These are phyloP conservation scores for Colletotrichum tabaci DNA, from an alignment of 2,329 filamentous ascomycete species.

Conservation along the genomic window DNA sequence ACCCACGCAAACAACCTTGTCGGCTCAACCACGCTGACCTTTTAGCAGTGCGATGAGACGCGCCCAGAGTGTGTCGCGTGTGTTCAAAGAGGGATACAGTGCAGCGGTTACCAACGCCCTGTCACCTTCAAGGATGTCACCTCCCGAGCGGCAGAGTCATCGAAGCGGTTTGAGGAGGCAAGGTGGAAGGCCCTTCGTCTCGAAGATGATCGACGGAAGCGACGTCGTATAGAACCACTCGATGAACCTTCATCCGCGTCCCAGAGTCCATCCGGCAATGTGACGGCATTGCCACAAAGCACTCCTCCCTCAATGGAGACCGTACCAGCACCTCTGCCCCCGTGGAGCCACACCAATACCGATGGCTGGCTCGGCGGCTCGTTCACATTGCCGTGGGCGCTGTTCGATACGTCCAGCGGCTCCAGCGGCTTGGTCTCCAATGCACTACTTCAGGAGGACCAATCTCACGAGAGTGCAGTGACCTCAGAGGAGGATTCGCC, in stretches of 20 bases:
- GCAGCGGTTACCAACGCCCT: conserved; percentile 33
- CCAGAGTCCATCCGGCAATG: not conserved
- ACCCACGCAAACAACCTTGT: not conserved
- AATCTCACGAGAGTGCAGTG: not conserved
- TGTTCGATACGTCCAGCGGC: not conserved
- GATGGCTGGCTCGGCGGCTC: not conserved
- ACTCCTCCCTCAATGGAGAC: not conserved
- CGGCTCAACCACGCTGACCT: not conserved
- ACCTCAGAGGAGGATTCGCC: no score
- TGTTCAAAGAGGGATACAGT: conserved; percentile 27
- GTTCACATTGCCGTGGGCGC: conserved; percentile 23
- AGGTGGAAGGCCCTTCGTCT: conserved; percentile 22
- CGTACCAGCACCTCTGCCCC: not conserved
- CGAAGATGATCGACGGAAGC: conserved; percentile 29
- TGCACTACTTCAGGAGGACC: not conserved
- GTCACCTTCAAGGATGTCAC: conserved; percentile 36
- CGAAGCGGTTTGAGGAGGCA: conserved; percentile 29
- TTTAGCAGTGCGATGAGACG: conserved; percentile 28
- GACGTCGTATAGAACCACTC: not conserved
- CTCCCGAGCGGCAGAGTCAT: conserved; percentile 27
- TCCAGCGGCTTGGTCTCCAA: not conserved
- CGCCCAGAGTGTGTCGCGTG: conserved; percentile 32
- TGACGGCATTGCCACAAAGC: not conserved
- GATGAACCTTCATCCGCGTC: not conserved
- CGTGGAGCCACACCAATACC: not conserved